Evolutionary conservation across 441 rosid species (phyloP).

Genomic region (Capsella rubella): DNA sequence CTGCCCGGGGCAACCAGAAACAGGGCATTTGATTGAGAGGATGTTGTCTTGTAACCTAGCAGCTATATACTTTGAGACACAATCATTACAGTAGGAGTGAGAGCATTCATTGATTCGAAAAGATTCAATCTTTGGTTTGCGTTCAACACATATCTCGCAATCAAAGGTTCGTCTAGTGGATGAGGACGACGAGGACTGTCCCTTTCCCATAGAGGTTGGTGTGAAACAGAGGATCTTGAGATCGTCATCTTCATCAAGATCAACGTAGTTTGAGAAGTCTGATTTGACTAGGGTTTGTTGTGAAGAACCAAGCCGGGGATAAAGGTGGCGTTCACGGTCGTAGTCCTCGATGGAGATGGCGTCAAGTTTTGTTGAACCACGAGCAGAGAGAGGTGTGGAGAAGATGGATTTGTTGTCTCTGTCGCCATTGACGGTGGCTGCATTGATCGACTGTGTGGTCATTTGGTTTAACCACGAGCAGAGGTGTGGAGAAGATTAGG

Average conservation of each 20-base stretch:
- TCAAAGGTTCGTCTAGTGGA: neutral
- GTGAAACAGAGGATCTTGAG: neutral
- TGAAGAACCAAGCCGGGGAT: conserved; percentile 11
- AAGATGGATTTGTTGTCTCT: neutral
- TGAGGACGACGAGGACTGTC: conserved; percentile 21
- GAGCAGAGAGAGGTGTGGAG: conserved; percentile 20
- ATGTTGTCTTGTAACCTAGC: conserved; percentile 59
- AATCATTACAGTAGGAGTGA: conserved; percentile 52
- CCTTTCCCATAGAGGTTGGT: conserved; percentile 10
- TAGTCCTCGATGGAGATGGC: conserved; percentile 59
- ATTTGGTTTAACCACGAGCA: neutral
- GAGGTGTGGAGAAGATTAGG: too few species aligned
- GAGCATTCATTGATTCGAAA: conserved; percentile 48
- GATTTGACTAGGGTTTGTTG: neutral
- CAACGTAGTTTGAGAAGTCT: neutral
- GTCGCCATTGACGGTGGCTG: neutral
- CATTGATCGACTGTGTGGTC: neutral
- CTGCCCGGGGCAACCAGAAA: conserved; percentile 47
- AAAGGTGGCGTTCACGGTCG: conserved; percentile 33
- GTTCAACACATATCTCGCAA: conserved; percentile 50
- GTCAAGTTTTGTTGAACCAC: conserved; percentile 46
- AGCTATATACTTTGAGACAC: conserved; percentile 48
- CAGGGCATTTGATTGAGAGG: conserved; percentile 56
- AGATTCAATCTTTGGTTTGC: conserved; percentile 24
- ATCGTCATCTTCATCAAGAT: conserved; percentile 27